Conservation (phyloP, 1,139 yeast genomes). For the Debaryomyces sp. region DNA sequence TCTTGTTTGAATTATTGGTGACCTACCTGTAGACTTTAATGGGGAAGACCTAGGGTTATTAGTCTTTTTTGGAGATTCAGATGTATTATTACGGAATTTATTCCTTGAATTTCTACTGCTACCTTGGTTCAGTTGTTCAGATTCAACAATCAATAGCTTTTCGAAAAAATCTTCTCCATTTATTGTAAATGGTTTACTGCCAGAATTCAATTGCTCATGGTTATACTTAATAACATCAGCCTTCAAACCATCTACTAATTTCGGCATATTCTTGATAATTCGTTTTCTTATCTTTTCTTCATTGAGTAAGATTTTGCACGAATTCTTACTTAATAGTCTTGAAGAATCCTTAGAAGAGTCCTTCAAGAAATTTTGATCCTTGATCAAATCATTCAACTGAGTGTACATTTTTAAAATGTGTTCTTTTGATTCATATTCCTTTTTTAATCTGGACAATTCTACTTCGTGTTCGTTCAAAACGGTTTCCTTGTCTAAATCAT, state of each 20-base stretch:
- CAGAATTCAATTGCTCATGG: slow-evolving; percentile 25
- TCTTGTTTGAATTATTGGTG: neutral
- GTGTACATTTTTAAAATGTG: slow-evolving; percentile 59
- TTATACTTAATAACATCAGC: slow-evolving; percentile 52
- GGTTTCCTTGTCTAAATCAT: slow-evolving; percentile 53
- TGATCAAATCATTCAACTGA: slow-evolving; percentile 55
- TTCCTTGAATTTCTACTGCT: slow-evolving; percentile 7
- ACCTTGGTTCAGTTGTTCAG: slow-evolving; percentile 27
- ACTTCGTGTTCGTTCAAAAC: slow-evolving; percentile 61
- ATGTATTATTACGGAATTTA: slow-evolving; percentile 1
- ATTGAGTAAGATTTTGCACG: slow-evolving; percentile 74
- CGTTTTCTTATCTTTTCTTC: slow-evolving; percentile 79
- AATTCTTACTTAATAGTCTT: slow-evolving; percentile 71
- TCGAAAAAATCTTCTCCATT: slow-evolving; percentile 52
- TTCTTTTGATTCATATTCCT: slow-evolving; percentile 51
- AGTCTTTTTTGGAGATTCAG: slow-evolving; percentile 9
- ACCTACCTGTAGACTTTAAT: neutral
- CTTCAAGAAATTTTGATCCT: slow-evolving; percentile 64
- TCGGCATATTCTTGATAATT: slow-evolving; percentile 68
- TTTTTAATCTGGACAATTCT: slow-evolving; percentile 56
- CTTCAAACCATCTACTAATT: slow-evolving; percentile 55
- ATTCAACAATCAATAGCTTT: slow-evolving; percentile 44
- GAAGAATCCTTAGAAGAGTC: slow-evolving; percentile 81
- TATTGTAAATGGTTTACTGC: slow-evolving; percentile 42
- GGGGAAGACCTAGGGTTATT: slow-evolving; percentile 7